These are phyloP conservation scores for Durotheca rogersii DNA, from an alignment of 495 filamentous ascomycete genomes.

Conservation along the genomic window DNA sequence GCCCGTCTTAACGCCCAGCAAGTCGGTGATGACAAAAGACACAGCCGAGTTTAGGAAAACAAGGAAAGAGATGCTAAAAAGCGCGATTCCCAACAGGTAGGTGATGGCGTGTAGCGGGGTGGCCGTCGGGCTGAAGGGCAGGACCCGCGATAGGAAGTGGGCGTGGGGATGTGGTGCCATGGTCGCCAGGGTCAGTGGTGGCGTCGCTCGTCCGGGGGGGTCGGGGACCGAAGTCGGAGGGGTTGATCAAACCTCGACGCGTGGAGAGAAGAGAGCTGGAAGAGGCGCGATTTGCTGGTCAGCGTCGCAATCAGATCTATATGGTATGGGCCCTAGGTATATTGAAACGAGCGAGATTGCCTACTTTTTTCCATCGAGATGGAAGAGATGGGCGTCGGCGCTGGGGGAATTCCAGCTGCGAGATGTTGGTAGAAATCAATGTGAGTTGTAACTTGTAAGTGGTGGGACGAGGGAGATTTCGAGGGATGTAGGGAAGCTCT, in stretches of 20 bases:
- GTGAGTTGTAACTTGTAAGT: too few relatives aligned
- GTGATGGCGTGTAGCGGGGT: constrained; percentile 73
- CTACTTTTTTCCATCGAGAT: constrained; percentile 15
- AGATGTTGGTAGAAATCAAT: constrained; percentile 8
- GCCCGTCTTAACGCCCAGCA: constrained; percentile 70
- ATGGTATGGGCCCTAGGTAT: constrained; percentile 6
- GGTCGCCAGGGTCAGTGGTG: background rate
- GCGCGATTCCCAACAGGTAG: constrained; percentile 85
- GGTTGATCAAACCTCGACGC: constrained; percentile 6
- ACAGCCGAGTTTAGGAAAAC: constrained; percentile 95
- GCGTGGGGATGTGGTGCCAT: constrained; percentile 20
- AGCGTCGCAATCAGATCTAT: constrained; percentile 1
- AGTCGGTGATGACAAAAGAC: constrained; percentile 90
- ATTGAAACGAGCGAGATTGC: constrained; percentile 10
- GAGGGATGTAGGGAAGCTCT: too few relatives aligned
- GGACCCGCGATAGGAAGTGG: constrained; percentile 42
- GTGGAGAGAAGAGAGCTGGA: constrained; percentile 1
- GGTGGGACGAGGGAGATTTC: constrained; percentile 3
- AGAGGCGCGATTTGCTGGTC: constrained; percentile 2
- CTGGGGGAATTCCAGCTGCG: constrained; percentile 6
- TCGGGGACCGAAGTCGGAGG: too few relatives aligned
- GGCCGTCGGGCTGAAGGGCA: constrained; percentile 59
- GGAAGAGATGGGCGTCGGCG: background rate
- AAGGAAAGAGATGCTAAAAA: constrained; percentile 95
- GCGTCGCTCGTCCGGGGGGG: too few relatives aligned